Conservation (phyloP, 805 yeast genomes). For the Starmera pachycereana region DNA sequence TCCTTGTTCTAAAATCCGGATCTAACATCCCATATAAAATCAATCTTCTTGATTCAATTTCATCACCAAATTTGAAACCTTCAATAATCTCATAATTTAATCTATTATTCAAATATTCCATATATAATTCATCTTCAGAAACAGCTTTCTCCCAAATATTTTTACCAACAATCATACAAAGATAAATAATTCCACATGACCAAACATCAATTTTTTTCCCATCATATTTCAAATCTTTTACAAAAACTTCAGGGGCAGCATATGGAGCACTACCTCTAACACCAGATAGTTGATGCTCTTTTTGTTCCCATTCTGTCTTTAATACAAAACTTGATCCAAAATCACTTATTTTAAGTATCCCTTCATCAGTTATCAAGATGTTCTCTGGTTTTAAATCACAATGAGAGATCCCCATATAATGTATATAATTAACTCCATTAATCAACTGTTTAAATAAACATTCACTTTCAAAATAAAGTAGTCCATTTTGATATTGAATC, state of each 20-base stretch:
- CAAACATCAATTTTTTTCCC: slow-evolving; percentile 79
- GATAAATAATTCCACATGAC: slow-evolving; percentile 75
- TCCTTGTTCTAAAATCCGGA: slow-evolving; percentile 42
- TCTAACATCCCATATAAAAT: slow-evolving; percentile 52
- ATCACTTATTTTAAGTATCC: slow-evolving; percentile 65
- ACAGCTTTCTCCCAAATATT: slow-evolving; percentile 81
- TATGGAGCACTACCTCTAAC: slow-evolving; percentile 85
- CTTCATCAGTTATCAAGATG: slow-evolving; percentile 54
- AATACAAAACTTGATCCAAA: slow-evolving; percentile 91
- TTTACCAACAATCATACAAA: slow-evolving; percentile 79
- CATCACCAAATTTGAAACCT: slow-evolving; percentile 31
- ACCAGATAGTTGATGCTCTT: slow-evolving; percentile 59
- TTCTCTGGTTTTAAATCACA: slow-evolving; percentile 91
- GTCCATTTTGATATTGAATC: slow-evolving; percentile 30
- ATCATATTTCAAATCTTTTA: slow-evolving; percentile 43
- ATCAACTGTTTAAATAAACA: slow-evolving; percentile 83
- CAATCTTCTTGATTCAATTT: slow-evolving; percentile 29
- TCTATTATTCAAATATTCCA: slow-evolving; percentile 33
- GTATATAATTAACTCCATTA: slow-evolving; percentile 77
- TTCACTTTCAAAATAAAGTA: slow-evolving; percentile 65
- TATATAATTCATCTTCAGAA: slow-evolving; percentile 36
- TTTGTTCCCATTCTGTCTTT: slow-evolving; percentile 80
- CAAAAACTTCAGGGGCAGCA: slow-evolving; percentile 75
- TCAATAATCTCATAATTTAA: slow-evolving; percentile 47
- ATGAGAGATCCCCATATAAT: slow-evolving; percentile 86